Base-by-base conservation (phyloP, 2,329 filamentous ascomycete species). In the Trichoderma asperellum region DNA sequence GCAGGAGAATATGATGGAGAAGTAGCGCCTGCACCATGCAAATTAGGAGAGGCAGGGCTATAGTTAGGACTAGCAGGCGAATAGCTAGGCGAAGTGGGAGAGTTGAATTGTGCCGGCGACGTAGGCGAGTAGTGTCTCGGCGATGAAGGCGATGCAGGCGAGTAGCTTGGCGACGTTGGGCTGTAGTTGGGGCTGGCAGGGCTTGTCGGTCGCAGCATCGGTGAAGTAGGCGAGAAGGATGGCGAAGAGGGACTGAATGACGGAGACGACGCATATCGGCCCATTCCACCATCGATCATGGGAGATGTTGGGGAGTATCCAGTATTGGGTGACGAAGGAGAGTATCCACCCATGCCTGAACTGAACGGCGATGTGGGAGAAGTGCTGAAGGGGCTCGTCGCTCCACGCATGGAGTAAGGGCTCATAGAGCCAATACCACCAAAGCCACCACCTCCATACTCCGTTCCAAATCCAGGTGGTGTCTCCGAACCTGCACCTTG, bases 291-390 rank as follows among this genome's bases (percentile, higher is more conserved):
- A 70, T 82, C 80, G 81, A 91, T 80, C 83, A 88, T 81, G 37
- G 87, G 92, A 59, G 92, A 95, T 0, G 92, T 93, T 4, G 93
- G 92, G 55, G 92, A 93, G 81, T 93, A 94, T 2, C 87, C 78
- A 10, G 87, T 88, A 49, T 88, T 88, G 60, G 92, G 92, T 40
- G 92, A 95, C 1, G 92, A 89, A 1, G 92, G 92, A 57, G 91
- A 93, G 80, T 93, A 94, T 40, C 88, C 87, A 67, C 84, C 80
- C 76, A 84, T 79, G 79, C 86, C 76, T 78, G 84, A 73, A 73
- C 82, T 83, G 83, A 92, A 84, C 73, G 92, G 85, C 77, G 92
- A 85, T 69, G 89, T 84, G 73, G 91, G 82, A 37, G 91, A 92
- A 4, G 89, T 88, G 72, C 86, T 91, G 85, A 94, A 94, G 2